Conservation (phyloP, 2,329 filamentous ascomycete genomes). For the Mycocentrospora acerina region DNA sequence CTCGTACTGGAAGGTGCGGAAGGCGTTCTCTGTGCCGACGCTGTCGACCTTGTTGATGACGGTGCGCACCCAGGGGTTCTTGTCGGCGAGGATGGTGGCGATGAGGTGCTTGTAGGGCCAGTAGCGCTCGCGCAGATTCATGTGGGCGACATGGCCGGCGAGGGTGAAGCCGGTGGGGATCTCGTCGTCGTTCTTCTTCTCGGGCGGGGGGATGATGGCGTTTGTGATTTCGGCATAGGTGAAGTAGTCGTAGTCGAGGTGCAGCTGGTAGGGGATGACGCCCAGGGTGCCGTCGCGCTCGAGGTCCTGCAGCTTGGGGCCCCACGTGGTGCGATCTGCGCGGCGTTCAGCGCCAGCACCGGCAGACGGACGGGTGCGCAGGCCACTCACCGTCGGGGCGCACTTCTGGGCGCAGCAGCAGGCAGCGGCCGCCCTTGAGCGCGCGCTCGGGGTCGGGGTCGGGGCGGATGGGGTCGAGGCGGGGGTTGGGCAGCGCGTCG, state of each 20-base stretch:
- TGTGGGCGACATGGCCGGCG: slow-evolving; percentile 90
- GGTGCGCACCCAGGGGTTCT: slow-evolving; percentile 77
- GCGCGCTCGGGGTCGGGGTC: slow-evolving; percentile 65
- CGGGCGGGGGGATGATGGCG: slow-evolving; percentile 68
- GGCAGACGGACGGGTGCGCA: slow-evolving; percentile 8
- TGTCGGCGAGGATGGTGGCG: slow-evolving; percentile 83
- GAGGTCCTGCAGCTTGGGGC: slow-evolving; percentile 66
- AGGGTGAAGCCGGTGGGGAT: slow-evolving; percentile 84
- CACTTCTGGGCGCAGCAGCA: slow-evolving; percentile 49
- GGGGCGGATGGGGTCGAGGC: slow-evolving; percentile 59
- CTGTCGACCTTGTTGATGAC: slow-evolving; percentile 96
- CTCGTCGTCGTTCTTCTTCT: slow-evolving; percentile 75
- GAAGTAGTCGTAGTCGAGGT: slow-evolving; percentile 84
- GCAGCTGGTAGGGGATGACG: slow-evolving; percentile 73
- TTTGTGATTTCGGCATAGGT: slow-evolving; percentile 81
- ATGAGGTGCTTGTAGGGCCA: slow-evolving; percentile 84
- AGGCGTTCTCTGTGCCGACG: slow-evolving; percentile 82
- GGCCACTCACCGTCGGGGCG: slow-evolving; percentile 38
- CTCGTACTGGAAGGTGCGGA: slow-evolving; percentile 91
- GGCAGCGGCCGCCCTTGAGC: slow-evolving; percentile 46
- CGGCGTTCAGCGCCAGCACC: slow-evolving; percentile 39
- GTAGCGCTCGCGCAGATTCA: slow-evolving; percentile 84
- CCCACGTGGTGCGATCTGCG: slow-evolving; percentile 75
- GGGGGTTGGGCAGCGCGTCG: slow-evolving; percentile 66
- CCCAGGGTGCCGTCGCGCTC: slow-evolving; percentile 68